Evolutionary conservation across 192 early-diverging fungal species (phyloP), one percentile per base, ranked within the genome.

Genomic region (Spizellomyces sp.): DNA sequence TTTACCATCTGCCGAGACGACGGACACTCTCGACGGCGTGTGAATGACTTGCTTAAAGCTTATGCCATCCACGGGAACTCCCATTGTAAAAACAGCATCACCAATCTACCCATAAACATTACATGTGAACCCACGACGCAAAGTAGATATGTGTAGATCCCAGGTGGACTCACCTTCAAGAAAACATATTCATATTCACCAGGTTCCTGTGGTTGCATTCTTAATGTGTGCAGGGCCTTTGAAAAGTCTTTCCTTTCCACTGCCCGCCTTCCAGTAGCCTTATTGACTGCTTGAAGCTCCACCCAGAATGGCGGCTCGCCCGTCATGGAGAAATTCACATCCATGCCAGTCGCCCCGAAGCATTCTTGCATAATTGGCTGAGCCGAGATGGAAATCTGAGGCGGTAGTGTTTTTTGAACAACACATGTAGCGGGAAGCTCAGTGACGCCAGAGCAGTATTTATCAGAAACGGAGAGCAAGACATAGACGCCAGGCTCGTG

Each of bases 251-350:
- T 12, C 5, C 48, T 8, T 48, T 42, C 47, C 17, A 36, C 17
- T 9, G 44, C 12, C 2, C 62, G 14, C 19, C 45, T 10, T 41
- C 71, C 76, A 8, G 27, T 77, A 9, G 12, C 57, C 57, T 64
- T 66, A 44, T 75, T 67, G 17, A 45, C 27, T 58, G 74, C 62
- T 5, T 80, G 77, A 71, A 73, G 80, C 12, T 82, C 75, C 27
- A 84, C 62, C 71, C 67, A 76, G 46, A 82, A 86, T 3, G 82
- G 82, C 27, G 81, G 76, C 43, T 79, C 76, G 6, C 84, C 84
- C 36, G 81, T 79, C 58, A 86, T 73, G 17, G 78, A 75, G 6
- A 86, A 47, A 64, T 82, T 81, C 21, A 82, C 77, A 21, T 64
- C 44, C 12, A 77, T 76, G 10, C 84, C 84, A 7, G 83, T 73